Evolutionary conservation across 1,139 yeast genomes (phyloP).

Genomic region (Diutina rugosa): DNA sequence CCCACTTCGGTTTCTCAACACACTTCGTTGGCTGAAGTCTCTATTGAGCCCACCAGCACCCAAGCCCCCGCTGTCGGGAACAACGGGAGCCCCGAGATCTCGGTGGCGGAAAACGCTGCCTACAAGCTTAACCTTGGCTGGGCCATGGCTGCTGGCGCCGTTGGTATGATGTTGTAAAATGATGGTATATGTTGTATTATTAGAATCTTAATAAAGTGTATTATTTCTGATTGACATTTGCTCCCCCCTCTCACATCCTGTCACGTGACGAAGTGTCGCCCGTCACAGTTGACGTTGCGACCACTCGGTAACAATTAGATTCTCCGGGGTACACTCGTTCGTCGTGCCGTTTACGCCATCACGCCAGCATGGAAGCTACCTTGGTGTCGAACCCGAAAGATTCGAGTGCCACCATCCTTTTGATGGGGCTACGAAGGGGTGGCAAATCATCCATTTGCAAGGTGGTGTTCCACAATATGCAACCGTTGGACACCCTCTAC

Average conservation of each 20-base stretch:
- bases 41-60: neutral
- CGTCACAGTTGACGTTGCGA: neutral
- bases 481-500: conserved; percentile 84
- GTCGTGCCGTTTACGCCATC: neutral
- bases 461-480: conserved; percentile 94
- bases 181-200: neutral
- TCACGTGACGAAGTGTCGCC: neutral
- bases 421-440: conserved; percentile 73
- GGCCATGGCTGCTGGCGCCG: neutral
- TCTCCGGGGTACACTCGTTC: neutral
- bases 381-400: neutral
- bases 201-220: neutral
- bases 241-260: neutral
- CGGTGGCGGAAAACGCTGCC: neutral
- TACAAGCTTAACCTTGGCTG: neutral
- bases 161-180: neutral
- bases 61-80: neutral
- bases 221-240: too few species aligned
- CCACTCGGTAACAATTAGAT: neutral
- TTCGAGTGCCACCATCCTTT: conserved; percentile 51
- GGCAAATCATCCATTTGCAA: conserved; percentile 91
- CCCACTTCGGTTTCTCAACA: neutral
- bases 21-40: neutral
- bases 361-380: neutral
- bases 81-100: neutral